A percentile compares a stretch with the other conserved stretches of the same genome.
Evolutionary conservation across 1,139 yeast species (phyloP).

Genomic region (Yamadazyma jaroonii): DNA sequence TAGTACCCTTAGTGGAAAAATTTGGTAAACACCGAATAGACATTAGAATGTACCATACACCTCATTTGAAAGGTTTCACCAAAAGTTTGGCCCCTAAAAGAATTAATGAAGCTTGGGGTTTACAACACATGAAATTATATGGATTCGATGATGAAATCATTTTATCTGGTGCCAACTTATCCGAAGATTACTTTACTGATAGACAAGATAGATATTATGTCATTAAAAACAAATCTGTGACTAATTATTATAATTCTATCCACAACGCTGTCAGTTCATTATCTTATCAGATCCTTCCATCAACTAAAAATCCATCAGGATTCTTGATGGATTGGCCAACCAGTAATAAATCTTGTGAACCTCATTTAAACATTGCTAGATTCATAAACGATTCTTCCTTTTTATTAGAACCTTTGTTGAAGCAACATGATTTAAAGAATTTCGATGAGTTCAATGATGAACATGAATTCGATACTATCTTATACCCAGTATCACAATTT

Average conservation of each 20-base stretch:
- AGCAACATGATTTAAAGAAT: constrained; percentile 34
- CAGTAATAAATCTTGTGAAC: constrained; percentile 70
- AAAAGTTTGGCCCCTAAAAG: constrained; percentile 72
- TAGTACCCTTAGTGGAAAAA: constrained; percentile 64
- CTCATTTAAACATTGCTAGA: constrained; percentile 54
- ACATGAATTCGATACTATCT: constrained; percentile 55
- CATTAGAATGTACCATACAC: constrained; percentile 85
- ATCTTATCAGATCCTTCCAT: constrained; percentile 58
- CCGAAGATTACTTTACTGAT: constrained; percentile 89
- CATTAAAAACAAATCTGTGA: constrained; percentile 53
- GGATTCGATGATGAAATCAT: constrained; percentile 92
- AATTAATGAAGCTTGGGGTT: constrained; percentile 86
- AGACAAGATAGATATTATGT: constrained; percentile 91
- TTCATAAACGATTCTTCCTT: constrained; percentile 61
- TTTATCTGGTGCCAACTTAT: constrained; percentile 87
- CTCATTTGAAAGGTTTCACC: constrained; percentile 69
- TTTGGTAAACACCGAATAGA: constrained; percentile 72
- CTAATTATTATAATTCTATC: constrained; percentile 71
- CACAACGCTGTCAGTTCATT: constrained; percentile 66
- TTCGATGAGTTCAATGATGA: constrained; percentile 35
- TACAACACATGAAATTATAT: constrained; percentile 96
- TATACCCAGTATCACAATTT: constrained; percentile 90
- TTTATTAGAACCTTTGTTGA: constrained; percentile 56
- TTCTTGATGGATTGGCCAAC: constrained; percentile 74
- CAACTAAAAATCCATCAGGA: constrained; percentile 38